Evolutionary conservation across 352 stramenopile genomes (phyloP), one percentile per base, ranked within the genome.

Genomic region (Phytopythium cucurbitacearum): DNA sequence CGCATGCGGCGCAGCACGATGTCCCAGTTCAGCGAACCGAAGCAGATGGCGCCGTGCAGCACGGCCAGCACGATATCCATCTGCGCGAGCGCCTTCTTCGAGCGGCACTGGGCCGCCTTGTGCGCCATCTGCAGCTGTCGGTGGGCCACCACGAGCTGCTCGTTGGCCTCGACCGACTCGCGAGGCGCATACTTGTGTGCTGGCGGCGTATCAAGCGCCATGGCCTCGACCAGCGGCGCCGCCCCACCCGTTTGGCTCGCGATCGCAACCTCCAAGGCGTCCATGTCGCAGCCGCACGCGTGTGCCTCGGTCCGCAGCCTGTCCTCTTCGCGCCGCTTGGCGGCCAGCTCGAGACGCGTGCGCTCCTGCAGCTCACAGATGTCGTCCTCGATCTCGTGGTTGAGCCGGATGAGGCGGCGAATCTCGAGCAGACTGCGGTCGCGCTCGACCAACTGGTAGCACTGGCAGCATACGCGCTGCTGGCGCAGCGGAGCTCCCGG

Each of bases 111-210:
- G 3, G 78, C 71, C 46, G 77, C 69, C 37, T 87, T 87, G 36
- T 89, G 69, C 6, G 65, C 79, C 78, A 91, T 88, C 10, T 74
- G 62, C 10, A 91, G 69, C 53, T 89, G 78, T 6, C 81, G 69
- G 39, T 91, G 63, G 13, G 81, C 81, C 9, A 87, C 55, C 4
- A 51, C 56, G 38, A 91, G 70, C 48, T 91, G 81, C 0, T 83
- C 80, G 9, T 75, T 75, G 5, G 74, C 75, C 57, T 91, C 78
- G 12, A 86, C 62, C 3, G 72, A 83, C 7, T 71, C 76, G n/a
- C 77, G 60, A 0, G 78, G 73, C n/a, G 72, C 41, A 51, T 89
- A 91, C 38, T 82, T 79, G 53, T 89, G 76, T 1, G 81, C 72
- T 6, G 79, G 74, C 1, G 81, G 78, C 6, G 65, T 60, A 10